Conservation (phyloP, 345 rosid genomes). For the Bruguiera parviflora region DNA sequence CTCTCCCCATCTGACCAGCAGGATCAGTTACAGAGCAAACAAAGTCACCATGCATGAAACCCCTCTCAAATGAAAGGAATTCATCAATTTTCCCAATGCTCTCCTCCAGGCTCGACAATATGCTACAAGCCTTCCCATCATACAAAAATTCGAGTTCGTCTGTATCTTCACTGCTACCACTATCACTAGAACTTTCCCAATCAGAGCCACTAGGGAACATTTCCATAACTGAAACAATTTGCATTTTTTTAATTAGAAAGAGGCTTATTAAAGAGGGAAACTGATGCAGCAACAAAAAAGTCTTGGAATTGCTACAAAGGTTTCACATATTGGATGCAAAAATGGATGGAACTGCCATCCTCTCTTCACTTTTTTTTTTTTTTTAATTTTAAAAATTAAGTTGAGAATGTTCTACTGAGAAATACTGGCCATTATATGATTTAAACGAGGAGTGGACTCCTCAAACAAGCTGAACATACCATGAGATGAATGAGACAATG, state of each 20-base stretch:
- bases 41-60: constrained; percentile 64
- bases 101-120: constrained; percentile 78
- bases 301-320: background rate
- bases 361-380: background rate
- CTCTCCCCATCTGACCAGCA: constrained; percentile 82
- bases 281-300: background rate
- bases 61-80: constrained; percentile 80
- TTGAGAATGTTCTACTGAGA: background rate
- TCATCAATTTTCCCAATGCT: constrained; percentile 86
- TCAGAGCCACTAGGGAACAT: constrained; percentile 58
- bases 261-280: background rate
- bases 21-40: constrained; percentile 58
- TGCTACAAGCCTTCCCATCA: constrained; percentile 57
- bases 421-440: background rate
- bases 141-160: constrained; percentile 57
- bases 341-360: background rate
- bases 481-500: background rate
- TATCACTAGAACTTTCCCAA: constrained; percentile 86
- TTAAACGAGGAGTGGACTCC: background rate
- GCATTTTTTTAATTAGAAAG: constrained; percentile 16
- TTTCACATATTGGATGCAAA: constrained; percentile 4
- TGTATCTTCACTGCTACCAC: constrained; percentile 68
- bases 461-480: background rate
- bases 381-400: background rate
- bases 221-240: constrained; percentile 54